A percentile compares a stretch with the other conserved stretches of the same genome.
Conservation (phyloP, 2,329 filamentous ascomycete genomes). For the Claviceps fusiformis region DNA sequence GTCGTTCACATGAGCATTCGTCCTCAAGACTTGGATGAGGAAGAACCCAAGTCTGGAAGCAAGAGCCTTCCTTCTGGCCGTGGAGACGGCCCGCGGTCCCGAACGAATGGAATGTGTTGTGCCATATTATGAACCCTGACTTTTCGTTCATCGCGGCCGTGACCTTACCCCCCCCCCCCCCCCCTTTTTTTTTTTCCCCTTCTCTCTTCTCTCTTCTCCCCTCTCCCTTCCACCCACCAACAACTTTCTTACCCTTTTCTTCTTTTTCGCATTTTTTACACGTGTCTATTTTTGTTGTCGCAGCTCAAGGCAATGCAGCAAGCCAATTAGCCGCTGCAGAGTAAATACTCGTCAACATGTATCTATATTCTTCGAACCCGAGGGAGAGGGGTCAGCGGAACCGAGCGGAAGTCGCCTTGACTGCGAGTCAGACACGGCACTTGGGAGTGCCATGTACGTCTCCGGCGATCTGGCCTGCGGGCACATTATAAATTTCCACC, state of each 20-base stretch:
- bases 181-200: not conserved
- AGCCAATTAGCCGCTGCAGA: not conserved
- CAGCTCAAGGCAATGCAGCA: not conserved
- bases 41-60: conserved; percentile 58
- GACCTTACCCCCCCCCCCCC: not conserved
- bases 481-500: no score
- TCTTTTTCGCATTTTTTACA: not conserved
- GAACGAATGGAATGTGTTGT: conserved; percentile 31
- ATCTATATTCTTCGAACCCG: not conserved
- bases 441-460: no score
- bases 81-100: conserved; percentile 26
- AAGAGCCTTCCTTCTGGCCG: conserved; percentile 27
- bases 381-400: not conserved
- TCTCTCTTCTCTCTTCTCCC: no score
- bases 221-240: no score
- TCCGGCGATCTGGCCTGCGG: no score
- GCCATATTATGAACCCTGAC: conserved; percentile 31
- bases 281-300: not conserved
- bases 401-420: not conserved
- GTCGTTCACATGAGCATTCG: conserved; percentile 93
- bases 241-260: not conserved
- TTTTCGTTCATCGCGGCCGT: not conserved
- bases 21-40: conserved; percentile 74
- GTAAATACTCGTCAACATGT: not conserved
- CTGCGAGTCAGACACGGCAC: no score